phyloP scores from a whole-genome alignment of 176 grass and related monocot species.

The Zoysia japonica region DNA sequence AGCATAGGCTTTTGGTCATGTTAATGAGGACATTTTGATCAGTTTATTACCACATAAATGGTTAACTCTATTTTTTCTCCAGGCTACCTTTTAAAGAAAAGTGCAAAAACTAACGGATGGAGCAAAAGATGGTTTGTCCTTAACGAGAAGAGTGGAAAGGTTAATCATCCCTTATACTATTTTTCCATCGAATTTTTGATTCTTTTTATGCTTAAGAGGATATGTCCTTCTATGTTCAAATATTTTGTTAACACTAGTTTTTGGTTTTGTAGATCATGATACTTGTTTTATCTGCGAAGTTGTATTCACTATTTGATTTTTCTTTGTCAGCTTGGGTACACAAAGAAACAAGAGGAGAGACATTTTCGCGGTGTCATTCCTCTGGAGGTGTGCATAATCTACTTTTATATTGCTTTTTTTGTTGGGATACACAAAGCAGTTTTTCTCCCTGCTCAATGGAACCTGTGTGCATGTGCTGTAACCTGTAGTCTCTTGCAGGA shows the following conservation, averaged over 20 bases:
- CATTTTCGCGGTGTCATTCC: constrained; percentile 89
- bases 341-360: constrained; percentile 89
- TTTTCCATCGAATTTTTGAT: not conserved
- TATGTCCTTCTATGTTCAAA: not conserved
- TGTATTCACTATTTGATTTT: constrained; percentile 37
- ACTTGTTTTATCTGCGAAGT: constrained; percentile 18
- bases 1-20: not conserved
- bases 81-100: constrained; percentile 91
- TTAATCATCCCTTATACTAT: constrained; percentile 30
- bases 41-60: not conserved
- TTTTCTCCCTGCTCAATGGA: not conserved
- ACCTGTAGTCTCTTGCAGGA: constrained; percentile 58
- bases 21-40: constrained; percentile 4
- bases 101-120: constrained; percentile 90
- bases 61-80: not conserved
- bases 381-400: constrained; percentile 61
- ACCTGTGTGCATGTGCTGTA: not conserved
- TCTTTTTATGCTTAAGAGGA: not conserved
- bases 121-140: constrained; percentile 86
- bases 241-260: constrained; percentile 16
- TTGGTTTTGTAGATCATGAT: constrained; percentile 23
- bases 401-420: constrained; percentile 28
- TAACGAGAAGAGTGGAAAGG: constrained; percentile 96
- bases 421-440: not conserved
- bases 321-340: constrained; percentile 82